A percentile compares a stretch with the other conserved stretches of the same genome.
These are phyloP conservation scores for Colletotrichum orchidophilum DNA, from an alignment of 2,329 filamentous ascomycete species.

Conservation along the genomic window DNA sequence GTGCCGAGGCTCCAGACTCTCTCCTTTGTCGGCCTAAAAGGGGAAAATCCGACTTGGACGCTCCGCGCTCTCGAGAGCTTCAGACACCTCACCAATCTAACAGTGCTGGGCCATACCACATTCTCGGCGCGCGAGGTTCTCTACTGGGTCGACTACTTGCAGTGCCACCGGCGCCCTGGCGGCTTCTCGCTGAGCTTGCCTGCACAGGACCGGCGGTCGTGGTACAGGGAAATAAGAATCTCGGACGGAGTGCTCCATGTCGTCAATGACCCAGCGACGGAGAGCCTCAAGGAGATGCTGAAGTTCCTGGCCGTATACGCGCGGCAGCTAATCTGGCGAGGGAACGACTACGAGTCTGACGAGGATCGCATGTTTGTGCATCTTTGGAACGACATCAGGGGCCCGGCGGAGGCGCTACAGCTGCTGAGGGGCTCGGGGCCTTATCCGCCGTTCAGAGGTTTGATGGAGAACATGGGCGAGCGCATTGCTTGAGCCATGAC, in stretches of 20 bases:
- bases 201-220: neutral
- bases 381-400: constrained; percentile 1
- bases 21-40: neutral
- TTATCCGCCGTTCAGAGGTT: neutral
- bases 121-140: neutral
- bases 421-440: neutral
- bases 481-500: neutral
- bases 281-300: neutral
- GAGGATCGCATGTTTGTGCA: constrained; percentile 13
- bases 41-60: neutral
- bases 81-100: constrained; percentile 10
- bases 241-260: neutral
- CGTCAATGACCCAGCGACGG: neutral
- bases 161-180: neutral
- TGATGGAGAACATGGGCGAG: neutral
- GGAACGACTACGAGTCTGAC: neutral
- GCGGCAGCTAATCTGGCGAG: neutral
- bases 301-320: neutral
- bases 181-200: constrained; percentile 10
- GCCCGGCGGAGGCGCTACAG: neutral
- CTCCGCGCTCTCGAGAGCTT: neutral
- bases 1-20: neutral
- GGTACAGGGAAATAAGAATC: neutral
- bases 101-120: neutral
- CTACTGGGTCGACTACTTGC: neutral